Base-by-base conservation (phyloP, 1,284 basidiomycete species). In the Trametes polyzona region DNA sequence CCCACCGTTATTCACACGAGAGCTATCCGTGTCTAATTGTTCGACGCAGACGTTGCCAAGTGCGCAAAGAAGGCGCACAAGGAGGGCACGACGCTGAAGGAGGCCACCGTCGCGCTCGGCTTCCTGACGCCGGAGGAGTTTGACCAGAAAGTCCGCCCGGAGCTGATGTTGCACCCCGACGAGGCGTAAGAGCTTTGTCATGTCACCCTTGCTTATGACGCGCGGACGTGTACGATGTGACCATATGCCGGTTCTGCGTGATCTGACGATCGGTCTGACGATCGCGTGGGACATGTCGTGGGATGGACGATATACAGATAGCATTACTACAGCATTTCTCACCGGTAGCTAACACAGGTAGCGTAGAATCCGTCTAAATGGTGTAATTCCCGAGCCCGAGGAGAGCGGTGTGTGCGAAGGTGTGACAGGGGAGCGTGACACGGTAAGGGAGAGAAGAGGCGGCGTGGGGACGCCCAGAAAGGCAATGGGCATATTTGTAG, bases 31-130 rank as follows among this genome's bases (percentile, higher is more conserved):
- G 39, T 27, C 56, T 58, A 32, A 55, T 49, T 49, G 51, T 44
- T 32, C 24, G 52, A 36, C 43, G 23, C 69, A 95, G 94, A 97
- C 76, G 96, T 98, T 41, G 97, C 97, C 49, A 96, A 94, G 75
- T 95, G 93, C 65, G 97, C 97, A 37, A 99, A 99, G 85, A 99
- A 99, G 77, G 97, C 97, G 14, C 97, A 99, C 83, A 95, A 92
- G 76, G 95, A 99, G 76, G 97, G 96, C 23, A 93, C 90, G 47
- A 99, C 96, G 47, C 74, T 99, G 71, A 97, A 97, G 80, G 92
- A 96, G 77, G 94, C 96, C 39, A 95, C 95, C 7, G 88, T 98
- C 32, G 76, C 87, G 26, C 83, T 98, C 37, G 93, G 93, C 58
- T 87, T 93, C 74, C 75, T 99, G 68, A 91, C 90, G 1, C 81